Percentiles rank a stretch among this genome's conserved stretches.
phyloP scores from a whole-genome alignment of 2,329 filamentous ascomycete genomes.

The Colletotrichum lini region DNA sequence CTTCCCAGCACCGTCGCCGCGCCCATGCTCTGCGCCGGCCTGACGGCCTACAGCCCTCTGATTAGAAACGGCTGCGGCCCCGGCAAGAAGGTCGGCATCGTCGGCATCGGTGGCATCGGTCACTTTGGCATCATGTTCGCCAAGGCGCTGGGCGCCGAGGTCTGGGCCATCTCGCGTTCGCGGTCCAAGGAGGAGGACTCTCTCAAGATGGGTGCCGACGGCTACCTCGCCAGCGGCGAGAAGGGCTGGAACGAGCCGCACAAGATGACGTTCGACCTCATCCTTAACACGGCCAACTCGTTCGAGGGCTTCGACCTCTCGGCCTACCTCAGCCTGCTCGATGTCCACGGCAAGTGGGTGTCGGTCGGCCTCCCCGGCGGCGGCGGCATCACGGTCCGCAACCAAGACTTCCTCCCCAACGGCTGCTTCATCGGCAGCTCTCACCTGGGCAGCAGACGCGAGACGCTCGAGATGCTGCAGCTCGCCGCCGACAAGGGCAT shows the following conservation, averaged over 20 bases:
- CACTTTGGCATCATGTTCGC: conserved; percentile 80
- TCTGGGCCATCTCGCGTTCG: conserved; percentile 73
- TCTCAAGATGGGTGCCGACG: conserved; percentile 71
- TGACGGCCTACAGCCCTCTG: conserved; percentile 85
- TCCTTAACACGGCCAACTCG: conserved; percentile 81
- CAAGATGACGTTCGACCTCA: conserved; percentile 79
- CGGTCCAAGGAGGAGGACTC: conserved; percentile 74
- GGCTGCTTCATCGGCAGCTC: conserved; percentile 80
- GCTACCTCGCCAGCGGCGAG: conserved; percentile 71
- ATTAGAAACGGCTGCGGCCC: conserved; percentile 82
- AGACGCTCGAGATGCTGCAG: conserved; percentile 81
- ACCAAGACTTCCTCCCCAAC: conserved; percentile 82
- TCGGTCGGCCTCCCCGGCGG: conserved; percentile 86
- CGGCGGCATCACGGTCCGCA: conserved; percentile 78
- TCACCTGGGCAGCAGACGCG: conserved; percentile 78
- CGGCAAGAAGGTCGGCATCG: conserved; percentile 83
- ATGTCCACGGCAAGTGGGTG: conserved; percentile 86
- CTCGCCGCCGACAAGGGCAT: conserved; percentile 79
- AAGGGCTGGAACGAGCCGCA: conserved; percentile 71
- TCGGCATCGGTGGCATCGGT: conserved; percentile 80
- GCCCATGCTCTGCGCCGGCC: conserved; percentile 87
- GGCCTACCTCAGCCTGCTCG: conserved; percentile 83
- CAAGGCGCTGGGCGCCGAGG: conserved; percentile 75
- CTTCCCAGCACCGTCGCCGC: conserved; percentile 75
- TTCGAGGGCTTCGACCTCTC: conserved; percentile 77